phyloP scores from a whole-genome alignment of 2,329 filamentous ascomycete genomes.

The Aureobasidium sp. region DNA sequence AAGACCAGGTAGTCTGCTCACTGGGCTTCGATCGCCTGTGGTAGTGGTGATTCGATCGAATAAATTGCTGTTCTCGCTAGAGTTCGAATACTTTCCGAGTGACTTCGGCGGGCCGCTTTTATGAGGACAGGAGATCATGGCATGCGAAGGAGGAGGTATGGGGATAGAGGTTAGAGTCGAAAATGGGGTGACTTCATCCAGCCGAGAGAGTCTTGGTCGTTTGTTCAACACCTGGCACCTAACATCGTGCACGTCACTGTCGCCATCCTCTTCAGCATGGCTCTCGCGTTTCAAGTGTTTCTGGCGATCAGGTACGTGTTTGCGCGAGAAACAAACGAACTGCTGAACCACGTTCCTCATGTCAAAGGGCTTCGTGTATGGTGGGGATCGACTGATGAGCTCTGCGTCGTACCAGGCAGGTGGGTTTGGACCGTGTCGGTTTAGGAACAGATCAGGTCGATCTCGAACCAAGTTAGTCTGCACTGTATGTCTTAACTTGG shows the following conservation, averaged over 20 bases:
- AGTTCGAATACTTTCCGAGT: not conserved
- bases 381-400: not conserved
- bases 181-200: not conserved
- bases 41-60: not conserved
- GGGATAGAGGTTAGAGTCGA: not conserved
- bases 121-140: not conserved
- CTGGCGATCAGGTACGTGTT: not conserved
- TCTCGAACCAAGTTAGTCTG: not conserved
- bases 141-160: not conserved
- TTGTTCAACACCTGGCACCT: not conserved
- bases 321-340: not conserved
- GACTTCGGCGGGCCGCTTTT: not conserved
- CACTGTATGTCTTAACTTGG: not conserved
- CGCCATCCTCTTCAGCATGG: not conserved
- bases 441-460: not conserved
- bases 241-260: not conserved
- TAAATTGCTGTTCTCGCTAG: not conserved
- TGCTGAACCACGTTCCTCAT: not conserved
- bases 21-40: not conserved
- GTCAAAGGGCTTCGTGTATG: not conserved
- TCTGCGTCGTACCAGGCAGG: not conserved
- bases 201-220: not conserved
- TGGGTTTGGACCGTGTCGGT: not conserved
- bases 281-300: not conserved
- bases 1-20: not conserved